These are phyloP conservation scores for Rhodamnia argentea DNA, from an alignment of 345 rosid genomes.

Conservation along the genomic window DNA sequence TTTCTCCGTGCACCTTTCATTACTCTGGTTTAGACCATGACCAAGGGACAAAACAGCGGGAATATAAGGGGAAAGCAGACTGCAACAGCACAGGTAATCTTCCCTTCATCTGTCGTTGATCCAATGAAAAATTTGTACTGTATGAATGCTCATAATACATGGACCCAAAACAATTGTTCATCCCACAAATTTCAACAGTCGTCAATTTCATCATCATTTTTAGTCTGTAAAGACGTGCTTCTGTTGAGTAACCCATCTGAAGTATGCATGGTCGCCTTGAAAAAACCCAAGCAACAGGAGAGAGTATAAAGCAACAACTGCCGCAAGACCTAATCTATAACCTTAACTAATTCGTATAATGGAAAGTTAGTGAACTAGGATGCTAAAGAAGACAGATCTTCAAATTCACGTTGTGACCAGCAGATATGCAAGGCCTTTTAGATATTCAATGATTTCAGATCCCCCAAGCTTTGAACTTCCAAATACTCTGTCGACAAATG, in stretches of 20 bases:
- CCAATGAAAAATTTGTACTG: background rate
- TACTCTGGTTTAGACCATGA: background rate
- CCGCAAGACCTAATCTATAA: background rate
- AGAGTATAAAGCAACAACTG: background rate
- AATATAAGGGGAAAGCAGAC: background rate
- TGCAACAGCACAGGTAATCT: background rate
- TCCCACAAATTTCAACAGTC: background rate
- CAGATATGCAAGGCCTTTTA: slow-evolving; percentile 82
- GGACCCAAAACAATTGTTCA: background rate
- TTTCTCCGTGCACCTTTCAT: background rate
- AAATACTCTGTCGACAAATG: slow-evolving; percentile 85
- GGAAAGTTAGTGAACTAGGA: background rate
- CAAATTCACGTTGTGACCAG: slow-evolving; percentile 54
- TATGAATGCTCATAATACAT: background rate
- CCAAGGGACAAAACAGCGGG: background rate
- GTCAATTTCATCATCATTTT: background rate
- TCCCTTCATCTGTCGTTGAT: background rate
- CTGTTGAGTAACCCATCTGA: background rate
- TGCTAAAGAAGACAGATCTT: background rate
- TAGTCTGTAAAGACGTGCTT: background rate
- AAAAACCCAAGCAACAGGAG: background rate
- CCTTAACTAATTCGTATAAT: background rate
- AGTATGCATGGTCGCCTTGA: background rate
- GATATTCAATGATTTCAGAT: slow-evolving; percentile 90
- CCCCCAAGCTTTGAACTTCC: slow-evolving; percentile 99